These are phyloP conservation scores for Alternaria arbusti DNA, from an alignment of 2,329 filamentous ascomycete species.

Conservation along the genomic window DNA sequence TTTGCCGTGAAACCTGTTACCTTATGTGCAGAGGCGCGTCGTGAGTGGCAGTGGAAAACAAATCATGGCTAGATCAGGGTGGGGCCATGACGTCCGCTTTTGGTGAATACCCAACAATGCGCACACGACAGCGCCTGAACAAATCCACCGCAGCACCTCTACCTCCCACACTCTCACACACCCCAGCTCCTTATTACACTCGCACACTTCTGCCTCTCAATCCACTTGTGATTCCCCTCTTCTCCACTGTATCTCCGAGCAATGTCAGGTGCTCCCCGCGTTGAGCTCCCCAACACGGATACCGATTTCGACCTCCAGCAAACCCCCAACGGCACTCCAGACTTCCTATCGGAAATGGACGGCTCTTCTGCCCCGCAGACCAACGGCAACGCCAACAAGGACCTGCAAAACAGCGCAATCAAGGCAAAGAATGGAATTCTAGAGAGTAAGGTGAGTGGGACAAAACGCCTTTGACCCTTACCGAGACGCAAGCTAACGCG, in stretches of 20 bases:
- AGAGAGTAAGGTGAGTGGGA: slow-evolving; percentile 53
- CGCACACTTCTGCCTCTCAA: background rate
- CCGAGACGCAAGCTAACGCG: slow-evolving; percentile 47
- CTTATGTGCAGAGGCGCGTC: slow-evolving; percentile 9
- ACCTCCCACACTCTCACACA: background rate
- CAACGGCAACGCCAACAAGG: slow-evolving; percentile 29
- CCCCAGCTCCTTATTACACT: background rate
- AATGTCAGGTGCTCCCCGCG: slow-evolving; percentile 43
- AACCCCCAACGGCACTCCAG: slow-evolving; percentile 27
- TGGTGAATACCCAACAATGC: slow-evolving; percentile 16
- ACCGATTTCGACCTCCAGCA: slow-evolving; percentile 36
- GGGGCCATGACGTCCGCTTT: slow-evolving; percentile 12
- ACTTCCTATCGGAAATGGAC: slow-evolving; percentile 24
- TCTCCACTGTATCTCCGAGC: background rate
- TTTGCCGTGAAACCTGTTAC: slow-evolving; percentile 18
- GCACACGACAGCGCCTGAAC: slow-evolving; percentile 24
- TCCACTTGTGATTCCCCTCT: slow-evolving; percentile 4
- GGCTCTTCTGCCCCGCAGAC: slow-evolving; percentile 17
- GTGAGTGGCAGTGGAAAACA: slow-evolving; percentile 13
- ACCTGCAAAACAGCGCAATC: slow-evolving; percentile 32
- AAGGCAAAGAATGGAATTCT: slow-evolving; percentile 48
- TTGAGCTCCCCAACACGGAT: slow-evolving; percentile 36
- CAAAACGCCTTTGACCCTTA: slow-evolving; percentile 33
- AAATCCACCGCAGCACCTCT: slow-evolving; percentile 9
- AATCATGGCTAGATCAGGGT: slow-evolving; percentile 11